A percentile compares a stretch with the other conserved stretches of the same genome.
Conservation (phyloP, 441 rosid species). For the Euphorbia celastroides region DNA sequence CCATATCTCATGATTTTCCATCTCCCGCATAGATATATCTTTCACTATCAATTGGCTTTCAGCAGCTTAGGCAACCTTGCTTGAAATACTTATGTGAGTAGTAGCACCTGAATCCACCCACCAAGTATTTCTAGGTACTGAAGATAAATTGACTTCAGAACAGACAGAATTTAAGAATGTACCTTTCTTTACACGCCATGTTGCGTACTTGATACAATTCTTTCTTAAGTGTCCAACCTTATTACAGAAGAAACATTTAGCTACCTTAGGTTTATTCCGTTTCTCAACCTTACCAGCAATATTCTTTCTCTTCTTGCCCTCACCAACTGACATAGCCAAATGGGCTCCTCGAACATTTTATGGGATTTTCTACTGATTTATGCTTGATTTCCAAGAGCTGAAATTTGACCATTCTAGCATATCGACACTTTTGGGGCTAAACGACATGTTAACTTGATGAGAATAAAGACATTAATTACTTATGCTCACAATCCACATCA, state of each 20-base stretch:
- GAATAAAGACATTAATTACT: no score
- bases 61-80: background rate
- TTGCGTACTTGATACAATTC: background rate
- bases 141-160: background rate
- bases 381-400: no score
- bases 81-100: background rate
- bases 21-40: background rate
- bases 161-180: background rate
- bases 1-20: background rate
- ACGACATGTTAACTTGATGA: no score
- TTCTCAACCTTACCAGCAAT: no score
- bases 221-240: background rate
- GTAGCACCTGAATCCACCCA: background rate
- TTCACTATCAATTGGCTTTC: background rate
- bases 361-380: no score
- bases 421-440: no score
- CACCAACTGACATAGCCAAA: no score
- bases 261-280: background rate
- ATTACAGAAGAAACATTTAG: background rate
- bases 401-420: no score
- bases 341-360: no score
- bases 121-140: background rate
- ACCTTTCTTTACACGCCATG: background rate
- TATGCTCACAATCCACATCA: no score
- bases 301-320: no score